Percentiles rank a stretch among this genome's conserved stretches.
These are phyloP conservation scores for Clarireedia homoeocarpa DNA, from an alignment of 2,329 filamentous ascomycete species.

Conservation along the genomic window DNA sequence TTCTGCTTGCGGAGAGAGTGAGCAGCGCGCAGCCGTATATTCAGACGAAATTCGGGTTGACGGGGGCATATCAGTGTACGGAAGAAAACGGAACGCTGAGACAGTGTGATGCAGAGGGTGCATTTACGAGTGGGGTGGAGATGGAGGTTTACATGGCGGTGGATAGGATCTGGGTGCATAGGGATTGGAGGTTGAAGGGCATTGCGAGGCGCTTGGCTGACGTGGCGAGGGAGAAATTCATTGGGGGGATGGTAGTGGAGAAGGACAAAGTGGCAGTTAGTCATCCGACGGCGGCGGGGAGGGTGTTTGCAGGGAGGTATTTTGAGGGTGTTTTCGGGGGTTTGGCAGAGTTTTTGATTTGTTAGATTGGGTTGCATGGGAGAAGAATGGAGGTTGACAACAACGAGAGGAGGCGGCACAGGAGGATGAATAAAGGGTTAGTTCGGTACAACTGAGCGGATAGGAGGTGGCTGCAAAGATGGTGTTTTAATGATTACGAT, in stretches of 20 bases:
- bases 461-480: not conserved
- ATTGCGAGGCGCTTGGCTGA: constrained; percentile 51
- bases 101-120: no score
- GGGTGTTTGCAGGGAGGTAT: constrained; percentile 42
- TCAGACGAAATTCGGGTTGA: no score
- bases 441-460: not conserved
- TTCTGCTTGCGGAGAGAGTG: constrained; percentile 15
- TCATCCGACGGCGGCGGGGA: constrained; percentile 56
- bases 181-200: constrained; percentile 45
- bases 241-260: constrained; percentile 45
- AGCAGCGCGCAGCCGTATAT: not conserved
- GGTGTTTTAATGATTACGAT: no score
- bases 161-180: constrained; percentile 58
- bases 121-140: not conserved
- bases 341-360: not conserved
- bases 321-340: constrained; percentile 25
- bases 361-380: not conserved
- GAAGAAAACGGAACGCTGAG: no score
- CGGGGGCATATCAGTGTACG: no score
- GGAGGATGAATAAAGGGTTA: not conserved
- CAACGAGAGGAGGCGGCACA: not conserved
- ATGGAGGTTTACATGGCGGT: constrained; percentile 29
- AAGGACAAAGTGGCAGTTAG: constrained; percentile 54
- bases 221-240: constrained; percentile 43
- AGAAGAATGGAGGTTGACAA: not conserved